Evolutionary conservation across 2,329 filamentous ascomycete species (phyloP), one percentile per base, ranked within the genome.

Genomic region (Nemania sp.): DNA sequence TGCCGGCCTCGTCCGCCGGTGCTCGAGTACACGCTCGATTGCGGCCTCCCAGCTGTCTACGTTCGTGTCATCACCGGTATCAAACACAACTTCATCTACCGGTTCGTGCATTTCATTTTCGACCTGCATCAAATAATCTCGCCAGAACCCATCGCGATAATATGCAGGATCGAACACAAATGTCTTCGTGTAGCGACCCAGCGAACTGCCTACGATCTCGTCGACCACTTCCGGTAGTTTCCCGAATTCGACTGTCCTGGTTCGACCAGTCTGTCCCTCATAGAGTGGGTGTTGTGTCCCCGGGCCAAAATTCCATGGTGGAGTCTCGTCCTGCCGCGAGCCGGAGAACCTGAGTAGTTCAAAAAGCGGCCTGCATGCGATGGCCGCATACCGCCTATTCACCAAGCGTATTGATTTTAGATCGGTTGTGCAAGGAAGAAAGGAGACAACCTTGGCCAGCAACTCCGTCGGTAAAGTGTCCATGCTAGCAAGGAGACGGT

Each of bases 151-250:
- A 34, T 40, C 26, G 41, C 52, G 51, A 28, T 58, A 60, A n/a
- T 56, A 58, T n/a, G 54, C 54, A 17, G 57, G 57, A 12, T 55
- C 55, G 42, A 60, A 60, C 14, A 53, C 22, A 17, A 60, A 47
- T 7, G 33, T 56, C 41, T 51, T 58, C 2, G 49, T 36, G 23
- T 49, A 42, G 22, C 30, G 44, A 19, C 43, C 54, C 20, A 58
- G 22, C 12, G 54, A 50, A 8, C 11, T 20, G 9, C 11, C 43
- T 37, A 60, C 14, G n/a, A 60, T 34, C 39, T 58, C 57, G n/a
- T 50, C 37, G 33, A 60, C 37, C 7, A 39, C 55, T n/a, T 52
- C 48, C 3, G 30, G 39, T 9, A 60, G 2, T 14, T 37, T 44
- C 5, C 20, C 48, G 37, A 52, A 60, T 22, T 60, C 57, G 28